Evolutionary conservation across 2,329 filamentous ascomycete species (phyloP), one percentile per base, ranked within the genome.

Genomic region (Parastagonospora nodorum): DNA sequence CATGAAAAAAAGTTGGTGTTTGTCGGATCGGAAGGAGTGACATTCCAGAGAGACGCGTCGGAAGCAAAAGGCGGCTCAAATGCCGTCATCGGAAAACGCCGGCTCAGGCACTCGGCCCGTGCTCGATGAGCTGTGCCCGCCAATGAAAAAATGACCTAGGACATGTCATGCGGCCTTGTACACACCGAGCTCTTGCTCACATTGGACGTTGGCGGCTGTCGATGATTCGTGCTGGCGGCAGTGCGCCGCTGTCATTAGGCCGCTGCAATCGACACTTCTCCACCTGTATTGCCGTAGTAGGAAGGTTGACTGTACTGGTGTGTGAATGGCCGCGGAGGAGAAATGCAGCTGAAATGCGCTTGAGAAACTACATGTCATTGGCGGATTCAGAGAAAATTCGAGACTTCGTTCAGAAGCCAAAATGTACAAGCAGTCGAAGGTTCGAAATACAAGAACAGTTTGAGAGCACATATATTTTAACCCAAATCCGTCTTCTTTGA

Each of bases 231-330:
- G 12, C 14, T 37, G 28, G 29, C 15, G 19, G 32, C 33, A 19
- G 14, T 40, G 29, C 14, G 36, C 44, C 44, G 44, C 44, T 40
- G 44, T 46, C 37, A 46, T 46, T 46, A 46, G 36, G 44, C 44
- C 44, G 44, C 44, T 40, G 44, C 36, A 33, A 46, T 41, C 44
- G 27, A 46, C 36, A 29, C 28, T 16, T 19, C 1, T 9, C 33
- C 29, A 10, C 11, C 8, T 12, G 19, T 19, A 12, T 41, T 39
- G 28, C 44, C 36, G 27, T 40, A 24, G 37, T 28, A 27, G 44
- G 44, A 24, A 46, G 16, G n/a, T 46, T 40, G 44, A 39, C 29
- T 19, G 40, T 30, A 32, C 15, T 10, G 27, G 28, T 42, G 16
- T 42, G 29, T 19, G 28, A 24, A 16, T 27, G 27, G 37, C 27